Evolutionary conservation across 345 rosid genomes (phyloP).

Genomic region (Populus ilicifolia): DNA sequence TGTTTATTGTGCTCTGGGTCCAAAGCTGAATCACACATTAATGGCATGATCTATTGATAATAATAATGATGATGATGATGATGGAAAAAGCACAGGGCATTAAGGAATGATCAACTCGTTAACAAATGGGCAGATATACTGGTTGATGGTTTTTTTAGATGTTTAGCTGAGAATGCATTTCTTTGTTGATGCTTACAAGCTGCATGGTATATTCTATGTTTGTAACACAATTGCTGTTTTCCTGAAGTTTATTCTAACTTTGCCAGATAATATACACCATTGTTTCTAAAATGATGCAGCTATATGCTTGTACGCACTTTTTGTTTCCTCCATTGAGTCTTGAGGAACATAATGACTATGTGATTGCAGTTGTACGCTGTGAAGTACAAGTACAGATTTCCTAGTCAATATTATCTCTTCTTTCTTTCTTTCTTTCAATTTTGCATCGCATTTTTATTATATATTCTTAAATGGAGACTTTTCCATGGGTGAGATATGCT

Average conservation of each 20-base stretch:
- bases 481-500: not conserved
- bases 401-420: not conserved
- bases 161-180: not conserved
- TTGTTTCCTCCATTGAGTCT: slow-evolving; percentile 73
- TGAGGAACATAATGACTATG: slow-evolving; percentile 76
- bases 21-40: not conserved
- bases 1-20: not conserved
- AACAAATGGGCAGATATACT: not conserved
- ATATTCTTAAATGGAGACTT: not conserved
- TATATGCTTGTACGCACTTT: slow-evolving; percentile 84
- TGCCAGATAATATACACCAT: slow-evolving; percentile 4
- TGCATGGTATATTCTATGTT: not conserved
- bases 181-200: not conserved
- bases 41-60: not conserved
- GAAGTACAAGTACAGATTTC: slow-evolving; percentile 69
- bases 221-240: not conserved
- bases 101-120: not conserved
- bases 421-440: not conserved
- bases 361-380: slow-evolving; percentile 77
- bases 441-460: not conserved
- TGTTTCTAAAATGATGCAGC: slow-evolving; percentile 41
- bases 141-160: not conserved
- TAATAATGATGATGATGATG: too few species aligned
- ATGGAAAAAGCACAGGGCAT: not conserved
- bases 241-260: not conserved